phyloP scores from a whole-genome alignment of 164 flowering plant genomes.

The Amborella trichopoda region DNA sequence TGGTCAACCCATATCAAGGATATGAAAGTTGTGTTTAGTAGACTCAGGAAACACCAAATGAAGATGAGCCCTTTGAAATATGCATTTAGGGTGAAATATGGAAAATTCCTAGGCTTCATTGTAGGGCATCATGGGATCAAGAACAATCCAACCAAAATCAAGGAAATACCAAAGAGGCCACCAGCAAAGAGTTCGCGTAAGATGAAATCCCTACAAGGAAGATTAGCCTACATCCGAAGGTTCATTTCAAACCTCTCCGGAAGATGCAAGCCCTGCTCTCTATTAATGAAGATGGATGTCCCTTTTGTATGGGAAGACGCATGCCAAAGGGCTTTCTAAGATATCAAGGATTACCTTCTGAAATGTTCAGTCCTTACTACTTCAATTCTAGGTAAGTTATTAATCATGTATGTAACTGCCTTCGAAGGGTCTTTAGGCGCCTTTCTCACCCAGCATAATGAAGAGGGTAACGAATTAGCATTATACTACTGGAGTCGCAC shows the following conservation, averaged over 20 bases:
- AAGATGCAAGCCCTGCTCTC: not conserved
- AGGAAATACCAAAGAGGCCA: not conserved
- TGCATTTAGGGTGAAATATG: no score
- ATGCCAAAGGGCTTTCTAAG: not conserved
- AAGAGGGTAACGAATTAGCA: not conserved
- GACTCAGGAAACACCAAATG: no score
- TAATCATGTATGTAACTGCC: not conserved
- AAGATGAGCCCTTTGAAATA: no score
- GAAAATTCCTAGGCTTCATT: no score
- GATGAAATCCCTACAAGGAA: not conserved
- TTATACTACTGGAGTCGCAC: not conserved
- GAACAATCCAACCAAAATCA: not conserved
- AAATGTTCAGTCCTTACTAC: not conserved
- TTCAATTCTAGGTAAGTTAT: not conserved
- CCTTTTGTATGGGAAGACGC: not conserved
- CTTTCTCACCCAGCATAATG: not conserved
- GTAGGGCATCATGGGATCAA: not conserved
- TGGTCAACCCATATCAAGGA: no score
- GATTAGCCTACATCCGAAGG: not conserved
- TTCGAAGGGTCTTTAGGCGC: not conserved
- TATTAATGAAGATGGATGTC: not conserved
- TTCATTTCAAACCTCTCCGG: not conserved
- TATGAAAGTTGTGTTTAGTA: no score
- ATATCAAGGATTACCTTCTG: not conserved
- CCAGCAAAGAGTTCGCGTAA: not conserved